Percentiles rank a stretch among this genome's conserved stretches.
Evolutionary conservation across 176 grass and related monocot genomes (phyloP).

Genomic region (Olyra latifolia): DNA sequence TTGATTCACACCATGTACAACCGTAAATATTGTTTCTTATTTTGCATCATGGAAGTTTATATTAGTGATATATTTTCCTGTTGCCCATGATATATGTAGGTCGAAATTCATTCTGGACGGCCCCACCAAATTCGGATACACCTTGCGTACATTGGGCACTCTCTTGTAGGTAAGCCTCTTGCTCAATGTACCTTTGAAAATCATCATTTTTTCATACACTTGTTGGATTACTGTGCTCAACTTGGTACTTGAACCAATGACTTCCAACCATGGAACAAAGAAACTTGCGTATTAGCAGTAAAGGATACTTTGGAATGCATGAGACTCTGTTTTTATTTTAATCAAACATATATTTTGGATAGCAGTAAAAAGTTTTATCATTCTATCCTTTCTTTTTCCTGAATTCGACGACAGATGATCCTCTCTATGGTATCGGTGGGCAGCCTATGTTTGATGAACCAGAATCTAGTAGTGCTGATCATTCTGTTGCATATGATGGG

Average conservation of each 20-base stretch:
- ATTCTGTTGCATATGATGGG: conserved; percentile 73
- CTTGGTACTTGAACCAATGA: neutral
- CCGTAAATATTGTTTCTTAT: conserved; percentile 12
- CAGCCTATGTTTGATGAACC: conserved; percentile 47
- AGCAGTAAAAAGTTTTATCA: neutral
- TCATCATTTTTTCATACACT: neutral
- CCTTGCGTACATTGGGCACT: conserved; percentile 74
- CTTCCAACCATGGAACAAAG: neutral
- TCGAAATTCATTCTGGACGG: conserved; percentile 86
- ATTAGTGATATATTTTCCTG: conserved; percentile 6
- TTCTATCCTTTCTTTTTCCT: conserved; percentile 8
- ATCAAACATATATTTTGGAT: conserved; percentile 4
- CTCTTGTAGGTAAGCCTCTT: conserved; percentile 64
- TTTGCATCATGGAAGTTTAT: conserved; percentile 5
- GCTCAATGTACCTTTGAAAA: too few species aligned
- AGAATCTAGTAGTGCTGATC: conserved; percentile 34
- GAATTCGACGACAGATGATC: conserved; percentile 54
- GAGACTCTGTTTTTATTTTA: conserved; percentile 1
- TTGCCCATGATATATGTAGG: conserved; percentile 46
- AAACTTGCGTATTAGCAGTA: conserved; percentile 1
- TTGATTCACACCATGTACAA: neutral
- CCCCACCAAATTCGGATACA: conserved; percentile 92
- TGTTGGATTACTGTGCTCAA: conserved; percentile 1
- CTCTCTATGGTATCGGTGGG: conserved; percentile 82
- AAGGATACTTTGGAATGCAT: neutral